A percentile compares a stretch with the other conserved stretches of the same genome.
These are phyloP conservation scores for Cystobasidium pallidum DNA, from an alignment of 1,284 basidiomycete genomes.

Conservation along the genomic window DNA sequence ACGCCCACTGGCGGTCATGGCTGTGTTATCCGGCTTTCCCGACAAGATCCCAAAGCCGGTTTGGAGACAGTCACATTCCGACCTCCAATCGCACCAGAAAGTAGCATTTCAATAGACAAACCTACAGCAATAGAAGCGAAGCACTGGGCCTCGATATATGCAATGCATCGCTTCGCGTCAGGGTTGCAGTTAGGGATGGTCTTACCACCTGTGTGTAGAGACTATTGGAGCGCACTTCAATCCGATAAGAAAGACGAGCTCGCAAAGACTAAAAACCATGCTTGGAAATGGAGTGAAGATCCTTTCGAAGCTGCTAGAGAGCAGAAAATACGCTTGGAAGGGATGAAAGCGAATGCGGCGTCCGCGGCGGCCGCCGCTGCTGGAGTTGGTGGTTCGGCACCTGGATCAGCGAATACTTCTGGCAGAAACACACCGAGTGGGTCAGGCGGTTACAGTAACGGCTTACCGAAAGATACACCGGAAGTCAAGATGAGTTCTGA, in stretches of 20 bases:
- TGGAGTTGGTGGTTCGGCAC: slow-evolving; percentile 9
- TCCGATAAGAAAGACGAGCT: slow-evolving; percentile 69
- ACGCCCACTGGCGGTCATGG: slow-evolving; percentile 66
- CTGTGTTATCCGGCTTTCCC: slow-evolving; percentile 65
- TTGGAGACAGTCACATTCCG: slow-evolving; percentile 71
- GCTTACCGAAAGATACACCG: slow-evolving; percentile 63
- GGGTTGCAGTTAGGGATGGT: slow-evolving; percentile 73
- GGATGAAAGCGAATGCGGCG: slow-evolving; percentile 51
- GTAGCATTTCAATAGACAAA: slow-evolving; percentile 53
- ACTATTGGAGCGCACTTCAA: slow-evolving; percentile 79
- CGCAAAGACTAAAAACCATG: slow-evolving; percentile 63
- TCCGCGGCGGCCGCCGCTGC: slow-evolving; percentile 41
- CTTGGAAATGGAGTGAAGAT: slow-evolving; percentile 83
- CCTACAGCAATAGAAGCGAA: slow-evolving; percentile 72
- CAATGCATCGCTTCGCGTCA: slow-evolving; percentile 81
- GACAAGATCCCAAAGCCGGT: slow-evolving; percentile 70
- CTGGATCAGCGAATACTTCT: slow-evolving; percentile 23
- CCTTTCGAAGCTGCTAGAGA: slow-evolving; percentile 76
- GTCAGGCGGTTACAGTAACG: slow-evolving; percentile 37
- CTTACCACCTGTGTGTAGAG: slow-evolving; percentile 76
- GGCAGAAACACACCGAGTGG: slow-evolving; percentile 20
- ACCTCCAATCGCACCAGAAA: slow-evolving; percentile 67
- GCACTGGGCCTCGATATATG: slow-evolving; percentile 86
- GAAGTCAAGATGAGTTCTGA: slow-evolving; percentile 82
- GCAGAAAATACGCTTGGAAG: slow-evolving; percentile 62